Evolutionary conservation across 2,329 filamentous ascomycete species (phyloP).

Genomic region (Penicillium verrucosum): DNA sequence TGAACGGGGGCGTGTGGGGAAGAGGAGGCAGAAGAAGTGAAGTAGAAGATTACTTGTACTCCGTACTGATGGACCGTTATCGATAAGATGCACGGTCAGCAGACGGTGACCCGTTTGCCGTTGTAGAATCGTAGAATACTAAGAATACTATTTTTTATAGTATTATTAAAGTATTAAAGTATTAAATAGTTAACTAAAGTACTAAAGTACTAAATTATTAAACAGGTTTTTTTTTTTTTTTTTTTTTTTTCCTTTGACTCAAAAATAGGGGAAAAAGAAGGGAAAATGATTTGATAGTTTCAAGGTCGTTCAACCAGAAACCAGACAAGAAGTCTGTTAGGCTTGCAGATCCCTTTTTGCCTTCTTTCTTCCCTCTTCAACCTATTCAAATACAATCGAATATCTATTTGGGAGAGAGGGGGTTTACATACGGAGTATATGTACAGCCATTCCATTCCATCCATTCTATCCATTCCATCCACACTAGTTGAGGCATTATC

Average conservation of each 20-base stretch:
- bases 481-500: constrained; percentile 12
- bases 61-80: too few relatives aligned
- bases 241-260: not conserved
- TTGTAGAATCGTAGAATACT: too few relatives aligned
- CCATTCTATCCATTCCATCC: not conserved
- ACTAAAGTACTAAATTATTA: not conserved
- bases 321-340: not conserved
- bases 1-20: too few relatives aligned
- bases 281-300: not conserved
- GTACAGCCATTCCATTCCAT: not conserved
- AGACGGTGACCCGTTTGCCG: too few relatives aligned
- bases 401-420: not conserved
- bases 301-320: not conserved
- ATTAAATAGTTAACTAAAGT: too few relatives aligned
- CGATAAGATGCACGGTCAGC: too few relatives aligned
- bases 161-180: too few relatives aligned
- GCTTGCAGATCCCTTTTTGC: constrained; percentile 9
- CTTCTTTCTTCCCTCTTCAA: constrained; percentile 1
- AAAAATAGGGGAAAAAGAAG: not conserved
- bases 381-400: not conserved
- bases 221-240: not conserved
- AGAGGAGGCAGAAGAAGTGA: too few relatives aligned
- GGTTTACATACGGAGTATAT: not conserved
- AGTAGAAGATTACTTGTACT: too few relatives aligned
- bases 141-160: too few relatives aligned